These are phyloP conservation scores for Ophiocordyceps camponoti-leonardi DNA, from an alignment of 2,329 filamentous ascomycete species.

Conservation along the genomic window DNA sequence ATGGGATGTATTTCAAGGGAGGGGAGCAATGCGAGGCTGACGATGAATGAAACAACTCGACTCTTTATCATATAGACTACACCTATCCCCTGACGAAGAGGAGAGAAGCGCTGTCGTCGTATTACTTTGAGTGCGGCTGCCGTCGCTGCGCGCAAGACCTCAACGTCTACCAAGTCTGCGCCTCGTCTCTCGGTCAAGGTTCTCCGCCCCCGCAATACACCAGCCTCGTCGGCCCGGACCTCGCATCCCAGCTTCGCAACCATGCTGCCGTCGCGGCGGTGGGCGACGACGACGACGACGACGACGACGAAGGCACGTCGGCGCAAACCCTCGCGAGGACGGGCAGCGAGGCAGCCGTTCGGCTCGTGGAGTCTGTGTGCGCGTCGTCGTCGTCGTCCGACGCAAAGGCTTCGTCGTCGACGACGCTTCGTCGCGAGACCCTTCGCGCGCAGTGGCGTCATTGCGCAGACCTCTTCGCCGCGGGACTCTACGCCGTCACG, in stretches of 20 bases:
- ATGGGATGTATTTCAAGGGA: too few relatives aligned
- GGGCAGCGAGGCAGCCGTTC: slow-evolving; percentile 11
- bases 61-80: slow-evolving; percentile 20
- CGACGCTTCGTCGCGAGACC: slow-evolving; percentile 6
- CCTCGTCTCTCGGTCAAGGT: slow-evolving; percentile 15
- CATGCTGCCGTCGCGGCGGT: slow-evolving; percentile 9
- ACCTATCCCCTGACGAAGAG: slow-evolving; percentile 26
- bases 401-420: too few relatives aligned
- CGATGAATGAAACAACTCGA: not conserved
- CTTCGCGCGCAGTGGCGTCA: slow-evolving; percentile 8
- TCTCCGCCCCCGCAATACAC: slow-evolving; percentile 26
- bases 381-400: too few relatives aligned
- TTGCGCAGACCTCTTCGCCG: slow-evolving; percentile 9
- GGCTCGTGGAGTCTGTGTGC: slow-evolving; percentile 9
- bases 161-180: slow-evolving; percentile 35
- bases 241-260: slow-evolving; percentile 9
- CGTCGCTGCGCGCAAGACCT: slow-evolving; percentile 30
- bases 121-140: slow-evolving; percentile 36
- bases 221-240: slow-evolving; percentile 23
- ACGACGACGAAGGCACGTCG: slow-evolving; percentile 1
- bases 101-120: slow-evolving; percentile 24
- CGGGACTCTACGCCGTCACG: slow-evolving; percentile 28
- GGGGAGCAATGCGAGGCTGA: too few relatives aligned
- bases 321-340: slow-evolving; percentile 6
- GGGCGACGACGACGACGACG: slow-evolving; percentile 2